These are phyloP conservation scores for Clonostachys solani DNA, from an alignment of 2,329 filamentous ascomycete species.

Conservation along the genomic window DNA sequence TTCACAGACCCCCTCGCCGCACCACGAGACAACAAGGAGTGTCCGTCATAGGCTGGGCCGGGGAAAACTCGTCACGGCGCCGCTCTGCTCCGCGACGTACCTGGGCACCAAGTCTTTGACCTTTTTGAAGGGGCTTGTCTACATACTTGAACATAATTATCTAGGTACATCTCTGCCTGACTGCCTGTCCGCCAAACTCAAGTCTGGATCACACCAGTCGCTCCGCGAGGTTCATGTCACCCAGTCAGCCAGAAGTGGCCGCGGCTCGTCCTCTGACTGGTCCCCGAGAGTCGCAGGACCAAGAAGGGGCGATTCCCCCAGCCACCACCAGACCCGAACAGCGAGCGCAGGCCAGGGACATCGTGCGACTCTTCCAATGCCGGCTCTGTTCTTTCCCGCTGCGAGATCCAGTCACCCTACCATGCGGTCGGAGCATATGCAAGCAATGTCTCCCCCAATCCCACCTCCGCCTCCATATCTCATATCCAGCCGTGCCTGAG, in stretches of 20 bases:
- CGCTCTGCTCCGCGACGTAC: too few relatives aligned
- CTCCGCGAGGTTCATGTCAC: conserved; percentile 11
- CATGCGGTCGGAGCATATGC: conserved; percentile 79
- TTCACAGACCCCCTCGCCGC: too few relatives aligned
- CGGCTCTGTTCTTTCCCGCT: conserved; percentile 66
- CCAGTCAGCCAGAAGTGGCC: conserved; percentile 9
- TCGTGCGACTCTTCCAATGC: conserved; percentile 73
- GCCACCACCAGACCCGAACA: conserved; percentile 2
- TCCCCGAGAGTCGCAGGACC: neutral
- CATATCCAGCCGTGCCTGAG: conserved; percentile 67
- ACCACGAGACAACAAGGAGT: too few relatives aligned
- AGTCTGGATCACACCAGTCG: too few relatives aligned
- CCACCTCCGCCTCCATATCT: conserved; percentile 63
- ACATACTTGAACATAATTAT: too few relatives aligned
- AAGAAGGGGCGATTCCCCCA: neutral
- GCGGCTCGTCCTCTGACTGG: conserved; percentile 9
- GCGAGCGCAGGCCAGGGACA: conserved; percentile 14
- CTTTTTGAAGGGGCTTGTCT: too few relatives aligned
- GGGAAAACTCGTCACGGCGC: too few relatives aligned
- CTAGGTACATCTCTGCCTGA: too few relatives aligned
- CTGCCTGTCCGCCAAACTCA: too few relatives aligned
- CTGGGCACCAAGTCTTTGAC: too few relatives aligned
- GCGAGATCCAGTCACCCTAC: conserved; percentile 66
- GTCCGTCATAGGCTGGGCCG: too few relatives aligned
- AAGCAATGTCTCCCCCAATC: conserved; percentile 66